Percentiles rank a stretch among this genome's conserved stretches.
phyloP scores from a whole-genome alignment of 2,329 filamentous ascomycete species.

The Knufia petricola region DNA sequence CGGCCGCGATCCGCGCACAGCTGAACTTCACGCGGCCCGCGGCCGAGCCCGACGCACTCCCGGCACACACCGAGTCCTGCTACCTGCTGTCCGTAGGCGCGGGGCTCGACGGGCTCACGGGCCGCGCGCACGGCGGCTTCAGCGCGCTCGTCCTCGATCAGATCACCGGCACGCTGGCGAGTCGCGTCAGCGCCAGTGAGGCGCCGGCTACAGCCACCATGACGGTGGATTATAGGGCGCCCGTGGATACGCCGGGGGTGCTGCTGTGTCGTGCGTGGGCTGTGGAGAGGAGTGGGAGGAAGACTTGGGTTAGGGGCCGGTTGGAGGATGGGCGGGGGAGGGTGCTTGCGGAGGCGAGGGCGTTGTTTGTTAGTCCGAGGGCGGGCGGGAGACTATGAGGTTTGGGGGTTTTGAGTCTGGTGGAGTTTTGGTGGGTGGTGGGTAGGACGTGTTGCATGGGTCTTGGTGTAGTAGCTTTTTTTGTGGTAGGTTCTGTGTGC shows the following conservation, averaged over 20 bases:
- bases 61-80: constrained; percentile 12
- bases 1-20: constrained; percentile 12
- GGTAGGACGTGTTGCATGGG: too few species aligned
- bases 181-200: neutral
- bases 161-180: constrained; percentile 11
- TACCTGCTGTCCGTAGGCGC: constrained; percentile 12
- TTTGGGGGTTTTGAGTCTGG: too few species aligned
- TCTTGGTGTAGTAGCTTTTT: too few species aligned
- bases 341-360: constrained; percentile 12
- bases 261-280: constrained; percentile 13
- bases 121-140: constrained; percentile 16
- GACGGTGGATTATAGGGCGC: constrained; percentile 16
- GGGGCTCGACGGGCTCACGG: constrained; percentile 14
- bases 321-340: constrained; percentile 13
- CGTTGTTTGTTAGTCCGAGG: constrained; percentile 17
- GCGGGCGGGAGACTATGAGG: too few species aligned
- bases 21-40: constrained; percentile 11
- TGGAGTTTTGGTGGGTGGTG: too few species aligned
- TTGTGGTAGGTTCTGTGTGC: too few species aligned
- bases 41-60: constrained; percentile 7
- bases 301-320: constrained; percentile 13
- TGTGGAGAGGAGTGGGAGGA: constrained; percentile 13
- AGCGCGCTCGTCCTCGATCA: constrained; percentile 16
- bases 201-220: constrained; percentile 17
- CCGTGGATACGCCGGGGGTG: constrained; percentile 15